Evolutionary conservation across 2,329 filamentous ascomycete species (phyloP).

Genomic region (Arthrobotrys entomopaga): DNA sequence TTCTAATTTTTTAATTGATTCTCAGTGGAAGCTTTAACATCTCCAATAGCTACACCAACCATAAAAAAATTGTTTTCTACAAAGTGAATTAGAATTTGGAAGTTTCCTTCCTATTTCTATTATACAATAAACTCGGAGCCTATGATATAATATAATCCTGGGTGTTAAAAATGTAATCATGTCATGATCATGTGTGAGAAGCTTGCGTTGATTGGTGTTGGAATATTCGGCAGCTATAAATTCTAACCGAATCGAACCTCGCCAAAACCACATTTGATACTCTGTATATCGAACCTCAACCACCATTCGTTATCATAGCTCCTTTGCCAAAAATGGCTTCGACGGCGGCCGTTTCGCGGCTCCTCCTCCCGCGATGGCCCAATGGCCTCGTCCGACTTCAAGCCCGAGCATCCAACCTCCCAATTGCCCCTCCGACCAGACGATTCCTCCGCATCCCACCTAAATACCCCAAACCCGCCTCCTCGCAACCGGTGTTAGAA

Average conservation of each 20-base stretch:
- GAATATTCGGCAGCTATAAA: slow-evolving; percentile 42
- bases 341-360: slow-evolving; percentile 35
- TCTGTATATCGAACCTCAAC: slow-evolving; percentile 5
- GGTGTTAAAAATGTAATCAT: no score
- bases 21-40: no score
- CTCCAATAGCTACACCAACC: no score
- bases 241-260: slow-evolving; percentile 30
- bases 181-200: no score
- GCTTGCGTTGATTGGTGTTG: slow-evolving; percentile 44
- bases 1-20: no score
- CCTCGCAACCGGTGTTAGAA: slow-evolving; percentile 67
- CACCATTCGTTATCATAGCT: slow-evolving; percentile 4
- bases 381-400: slow-evolving; percentile 39
- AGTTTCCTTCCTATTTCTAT: no score
- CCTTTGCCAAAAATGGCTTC: slow-evolving; percentile 34
- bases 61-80: no score
- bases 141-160: no score
- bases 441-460: slow-evolving; percentile 52
- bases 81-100: no score
- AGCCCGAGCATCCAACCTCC: slow-evolving; percentile 11
- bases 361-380: slow-evolving; percentile 48
- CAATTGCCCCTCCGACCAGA: slow-evolving; percentile 11
- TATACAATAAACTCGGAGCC: no score
- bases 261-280: slow-evolving; percentile 6
- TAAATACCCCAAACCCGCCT: slow-evolving; percentile 46